Evolutionary conservation across 352 stramenopile genomes (phyloP).

Genomic region (Phytopythium boreale): DNA sequence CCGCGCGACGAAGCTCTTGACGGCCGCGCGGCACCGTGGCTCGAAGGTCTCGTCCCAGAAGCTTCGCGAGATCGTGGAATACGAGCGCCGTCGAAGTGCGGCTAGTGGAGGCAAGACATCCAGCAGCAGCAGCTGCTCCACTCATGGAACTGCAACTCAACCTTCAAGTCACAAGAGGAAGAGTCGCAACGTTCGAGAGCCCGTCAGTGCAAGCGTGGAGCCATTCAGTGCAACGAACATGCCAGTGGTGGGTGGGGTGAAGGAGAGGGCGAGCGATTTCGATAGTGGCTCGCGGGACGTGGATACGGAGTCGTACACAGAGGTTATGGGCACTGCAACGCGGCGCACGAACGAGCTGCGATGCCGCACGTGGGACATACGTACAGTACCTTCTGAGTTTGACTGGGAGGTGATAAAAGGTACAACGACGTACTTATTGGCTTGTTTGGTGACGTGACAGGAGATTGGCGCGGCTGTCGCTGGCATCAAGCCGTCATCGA

Average conservation of each 20-base stretch:
- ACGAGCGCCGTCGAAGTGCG: slow-evolving; percentile 12
- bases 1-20: slow-evolving; percentile 41
- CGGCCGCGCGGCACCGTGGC: slow-evolving; percentile 20
- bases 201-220: not conserved
- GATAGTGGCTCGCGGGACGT: not conserved
- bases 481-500: not conserved
- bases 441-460: not conserved
- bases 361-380: not conserved
- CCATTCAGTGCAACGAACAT: not conserved
- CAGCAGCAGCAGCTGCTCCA: not conserved
- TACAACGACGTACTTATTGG: not conserved
- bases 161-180: not conserved
- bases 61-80: slow-evolving; percentile 42
- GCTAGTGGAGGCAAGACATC: not conserved
- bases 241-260: not conserved
- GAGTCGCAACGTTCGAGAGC: not conserved
- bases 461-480: not conserved
- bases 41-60: slow-evolving; percentile 42
- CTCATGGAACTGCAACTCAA: too few relatives aligned
- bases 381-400: too few relatives aligned
- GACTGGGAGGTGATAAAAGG: too few relatives aligned
- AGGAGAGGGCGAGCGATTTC: not conserved
- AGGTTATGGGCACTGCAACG: not conserved
- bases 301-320: not conserved
- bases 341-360: not conserved